Base-by-base conservation (phyloP, 2,329 filamentous ascomycete genomes). In the Paecilomyces fulvus region DNA sequence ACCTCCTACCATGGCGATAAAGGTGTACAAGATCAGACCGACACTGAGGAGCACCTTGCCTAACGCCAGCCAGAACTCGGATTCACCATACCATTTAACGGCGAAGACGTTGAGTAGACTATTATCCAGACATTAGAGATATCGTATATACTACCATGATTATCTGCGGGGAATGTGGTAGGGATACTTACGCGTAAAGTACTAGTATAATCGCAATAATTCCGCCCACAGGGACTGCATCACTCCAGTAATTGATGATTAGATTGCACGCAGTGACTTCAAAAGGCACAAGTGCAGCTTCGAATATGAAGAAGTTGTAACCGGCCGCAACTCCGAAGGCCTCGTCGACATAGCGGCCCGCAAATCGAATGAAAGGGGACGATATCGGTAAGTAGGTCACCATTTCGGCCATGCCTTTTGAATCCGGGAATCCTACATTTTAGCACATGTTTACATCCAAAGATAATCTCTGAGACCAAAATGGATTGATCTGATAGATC, bases 1-100 rank as follows among this genome's bases (percentile, higher is more conserved):
- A 2, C 88, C 90, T 7, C 90, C 90, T 0, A 94, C 75, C 86
- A 94, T 92, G 61, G 85, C 83, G 61, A 95, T 80, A 65, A 95
- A 90, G 1, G 90, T 92, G 74, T 89, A 92, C 60, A 84, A 64
- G 62, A 92, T 80, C 53, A 92, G 78, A 1, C 83, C 87, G 33
- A 90, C 72, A 58, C 89, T 88, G 53, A 91, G 78, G 1, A 91
- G 63, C 2, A 90, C 81, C 68, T 91, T 90, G 55, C 85, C 85
- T 1, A 89, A 69, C 2, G 89, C 85, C 20, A 86, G 83, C 75
- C 82, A 82, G 65, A 95, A 94, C 67, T 94, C 89, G 0, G 85
- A 82, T 71, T 90, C 87, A 49, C 88, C 88, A 57, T 89, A 91
- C 79, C 80, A 89, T 60, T 86, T 79, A 17, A 91, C 87, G 0